Evolutionary conservation across 805 yeast species (phyloP).

Genomic region (Lipomyces sp.): DNA sequence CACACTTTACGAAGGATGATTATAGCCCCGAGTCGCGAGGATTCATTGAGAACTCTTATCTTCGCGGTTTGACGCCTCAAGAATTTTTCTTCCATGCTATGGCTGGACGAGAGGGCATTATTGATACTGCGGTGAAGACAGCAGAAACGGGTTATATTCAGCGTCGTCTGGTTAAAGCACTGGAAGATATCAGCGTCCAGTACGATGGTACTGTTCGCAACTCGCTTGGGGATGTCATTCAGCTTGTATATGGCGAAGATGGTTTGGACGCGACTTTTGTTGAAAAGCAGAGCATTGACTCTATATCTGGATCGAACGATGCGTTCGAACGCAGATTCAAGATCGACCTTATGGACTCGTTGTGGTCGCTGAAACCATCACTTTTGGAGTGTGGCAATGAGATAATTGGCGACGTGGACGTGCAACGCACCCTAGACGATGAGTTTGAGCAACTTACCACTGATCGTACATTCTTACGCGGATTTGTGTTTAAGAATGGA

Average conservation of each 20-base stretch:
- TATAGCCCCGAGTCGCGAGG: constrained; percentile 98
- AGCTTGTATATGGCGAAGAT: constrained; percentile 97
- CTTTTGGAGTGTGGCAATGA: constrained; percentile 85
- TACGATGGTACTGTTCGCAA: constrained; percentile 98
- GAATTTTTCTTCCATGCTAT: constrained; percentile 99
- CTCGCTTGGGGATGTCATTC: constrained; percentile 93
- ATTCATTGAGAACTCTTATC: constrained; percentile 93
- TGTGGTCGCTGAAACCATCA: constrained; percentile 61
- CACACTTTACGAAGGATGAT: constrained; percentile 97
- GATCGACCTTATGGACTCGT: constrained; percentile 75
- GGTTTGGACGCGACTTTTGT: constrained; percentile 98
- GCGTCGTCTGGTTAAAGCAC: constrained; percentile 94
- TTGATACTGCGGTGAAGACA: constrained; percentile 98
- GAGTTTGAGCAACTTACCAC: constrained; percentile 74
- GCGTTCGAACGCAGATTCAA: constrained; percentile 80
- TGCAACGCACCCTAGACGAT: constrained; percentile 75
- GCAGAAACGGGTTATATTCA: constrained; percentile 99
- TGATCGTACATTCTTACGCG: constrained; percentile 79
- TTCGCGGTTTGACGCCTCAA: constrained; percentile 97
- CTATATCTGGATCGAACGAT: constrained; percentile 87
- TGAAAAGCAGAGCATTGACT: constrained; percentile 92
- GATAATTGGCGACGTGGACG: constrained; percentile 80
- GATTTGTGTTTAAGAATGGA: constrained; percentile 81
- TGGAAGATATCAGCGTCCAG: constrained; percentile 96
- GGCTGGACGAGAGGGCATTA: constrained; percentile 99